Evolutionary conservation across 2,329 filamentous ascomycete genomes (phyloP).

Genomic region (Fusarium bulbicola): DNA sequence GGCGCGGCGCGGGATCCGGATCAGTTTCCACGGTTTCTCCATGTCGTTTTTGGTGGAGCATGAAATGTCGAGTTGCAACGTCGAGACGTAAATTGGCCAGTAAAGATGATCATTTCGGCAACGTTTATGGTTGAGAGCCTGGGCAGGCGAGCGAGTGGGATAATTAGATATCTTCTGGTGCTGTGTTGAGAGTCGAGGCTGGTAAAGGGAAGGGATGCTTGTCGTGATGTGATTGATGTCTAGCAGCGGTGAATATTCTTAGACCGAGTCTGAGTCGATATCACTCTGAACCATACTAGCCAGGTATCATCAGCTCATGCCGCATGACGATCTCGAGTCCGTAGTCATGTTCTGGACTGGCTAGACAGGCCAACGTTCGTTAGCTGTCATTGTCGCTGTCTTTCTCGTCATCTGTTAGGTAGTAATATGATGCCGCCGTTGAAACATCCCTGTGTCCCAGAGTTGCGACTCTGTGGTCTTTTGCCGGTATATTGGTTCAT

Average conservation of each 20-base stretch:
- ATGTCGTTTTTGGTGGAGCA: slow-evolving; percentile 5
- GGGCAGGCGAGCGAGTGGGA: background rate
- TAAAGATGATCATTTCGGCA: slow-evolving; percentile 8
- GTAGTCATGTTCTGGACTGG: background rate
- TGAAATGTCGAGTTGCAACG: background rate
- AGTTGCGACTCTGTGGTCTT: slow-evolving; percentile 5
- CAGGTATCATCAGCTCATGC: slow-evolving; percentile 2
- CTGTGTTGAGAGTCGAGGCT: background rate
- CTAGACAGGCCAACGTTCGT: background rate
- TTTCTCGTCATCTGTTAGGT: background rate
- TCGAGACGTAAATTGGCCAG: slow-evolving; percentile 1
- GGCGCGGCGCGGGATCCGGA: slow-evolving; percentile 16
- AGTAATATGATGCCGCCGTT: slow-evolving; percentile 3
- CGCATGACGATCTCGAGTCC: slow-evolving; percentile 2
- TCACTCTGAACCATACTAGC: slow-evolving; percentile 3
- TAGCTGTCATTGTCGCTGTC: background rate
- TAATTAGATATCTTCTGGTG: background rate
- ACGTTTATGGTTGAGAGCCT: slow-evolving; percentile 8
- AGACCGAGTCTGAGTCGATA: slow-evolving; percentile 3
- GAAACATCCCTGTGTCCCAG: slow-evolving; percentile 18
- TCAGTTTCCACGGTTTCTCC: slow-evolving; percentile 11
- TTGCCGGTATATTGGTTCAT: slow-evolving; percentile 11
- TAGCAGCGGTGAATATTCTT: slow-evolving; percentile 8
- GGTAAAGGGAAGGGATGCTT: slow-evolving; percentile 14
- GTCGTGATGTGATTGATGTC: background rate